Percentiles rank a stretch among this genome's conserved stretches.
Evolutionary conservation across 1,284 basidiomycete species (phyloP).

Genomic region (Xerocomus amazonicus): DNA sequence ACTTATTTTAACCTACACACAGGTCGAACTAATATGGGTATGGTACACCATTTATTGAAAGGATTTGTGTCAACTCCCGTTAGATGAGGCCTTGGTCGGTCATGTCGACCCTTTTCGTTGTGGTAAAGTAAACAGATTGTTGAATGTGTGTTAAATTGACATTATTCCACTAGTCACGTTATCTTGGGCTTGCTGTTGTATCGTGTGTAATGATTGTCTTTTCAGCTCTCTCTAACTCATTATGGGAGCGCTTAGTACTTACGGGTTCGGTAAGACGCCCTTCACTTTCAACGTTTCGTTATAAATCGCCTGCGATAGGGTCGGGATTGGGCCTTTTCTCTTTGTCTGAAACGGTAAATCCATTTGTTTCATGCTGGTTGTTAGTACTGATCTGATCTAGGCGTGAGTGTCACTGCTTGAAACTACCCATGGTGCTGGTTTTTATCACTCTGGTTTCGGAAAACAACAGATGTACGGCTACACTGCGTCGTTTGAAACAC

Average conservation of each 20-base stretch:
- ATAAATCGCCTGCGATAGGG: background rate
- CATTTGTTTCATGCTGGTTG: background rate
- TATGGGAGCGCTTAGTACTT: background rate
- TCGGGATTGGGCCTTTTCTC: background rate
- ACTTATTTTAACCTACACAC: background rate
- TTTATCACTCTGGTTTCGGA: background rate
- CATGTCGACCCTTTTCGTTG: constrained; percentile 7
- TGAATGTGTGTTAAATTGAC: background rate
- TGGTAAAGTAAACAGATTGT: background rate
- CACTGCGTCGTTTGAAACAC: background rate
- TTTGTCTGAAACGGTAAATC: constrained; percentile 5
- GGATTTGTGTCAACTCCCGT: background rate
- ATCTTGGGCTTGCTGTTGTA: constrained; percentile 6
- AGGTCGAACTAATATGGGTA: constrained; percentile 13
- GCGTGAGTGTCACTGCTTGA: background rate
- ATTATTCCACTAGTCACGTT: constrained; percentile 4
- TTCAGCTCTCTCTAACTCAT: background rate
- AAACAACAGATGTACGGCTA: constrained; percentile 4
- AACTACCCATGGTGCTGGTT: background rate
- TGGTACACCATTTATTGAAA: background rate
- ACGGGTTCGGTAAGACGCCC: background rate
- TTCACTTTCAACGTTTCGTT: background rate
- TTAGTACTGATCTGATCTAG: constrained; percentile 2
- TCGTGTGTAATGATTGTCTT: constrained; percentile 3
- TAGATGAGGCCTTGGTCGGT: constrained; percentile 6